These are phyloP conservation scores for Ceratocystis destructans DNA, from an alignment of 2,329 filamentous ascomycete species.

Conservation along the genomic window DNA sequence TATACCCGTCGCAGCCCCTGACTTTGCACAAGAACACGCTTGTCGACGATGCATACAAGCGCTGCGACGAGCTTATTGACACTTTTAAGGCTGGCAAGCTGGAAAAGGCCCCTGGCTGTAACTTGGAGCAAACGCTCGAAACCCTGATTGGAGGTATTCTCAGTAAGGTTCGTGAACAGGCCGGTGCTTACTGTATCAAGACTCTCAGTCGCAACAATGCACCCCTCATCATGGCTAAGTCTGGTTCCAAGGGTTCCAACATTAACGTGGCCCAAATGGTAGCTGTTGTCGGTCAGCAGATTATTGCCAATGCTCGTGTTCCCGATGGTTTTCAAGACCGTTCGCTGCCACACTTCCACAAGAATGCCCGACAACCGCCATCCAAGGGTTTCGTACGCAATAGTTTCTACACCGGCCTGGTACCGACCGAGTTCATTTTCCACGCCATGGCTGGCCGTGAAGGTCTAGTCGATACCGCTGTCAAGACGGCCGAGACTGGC, in stretches of 20 bases:
- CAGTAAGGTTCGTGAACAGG: constrained; percentile 79
- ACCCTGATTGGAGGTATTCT: constrained; percentile 82
- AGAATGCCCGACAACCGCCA: constrained; percentile 79
- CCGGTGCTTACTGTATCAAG: constrained; percentile 79
- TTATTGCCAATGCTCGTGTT: constrained; percentile 87
- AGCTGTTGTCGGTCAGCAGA: constrained; percentile 91
- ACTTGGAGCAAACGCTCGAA: constrained; percentile 83
- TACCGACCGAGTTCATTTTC: constrained; percentile 89
- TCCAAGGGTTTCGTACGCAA: constrained; percentile 95
- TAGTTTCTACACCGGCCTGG: constrained; percentile 88
- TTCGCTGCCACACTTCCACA: constrained; percentile 87
- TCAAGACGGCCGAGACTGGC: constrained; percentile 96
- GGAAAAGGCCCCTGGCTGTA: constrained; percentile 75
- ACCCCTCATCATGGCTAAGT: constrained; percentile 91
- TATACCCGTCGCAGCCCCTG: constrained; percentile 65
- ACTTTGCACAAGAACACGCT: constrained; percentile 60
- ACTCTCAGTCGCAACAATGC: constrained; percentile 85
- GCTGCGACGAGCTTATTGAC: constrained; percentile 72
- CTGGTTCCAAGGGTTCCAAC: constrained; percentile 88
- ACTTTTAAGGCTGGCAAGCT: constrained; percentile 69
- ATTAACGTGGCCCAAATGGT: constrained; percentile 99
- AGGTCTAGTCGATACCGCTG: constrained; percentile 94
- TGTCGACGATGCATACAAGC: constrained; percentile 61
- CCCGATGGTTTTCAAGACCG: constrained; percentile 93
- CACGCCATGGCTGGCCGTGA: constrained; percentile 98